phyloP scores from a whole-genome alignment of 148 eudicot species.

The Camellia sinensis region DNA sequence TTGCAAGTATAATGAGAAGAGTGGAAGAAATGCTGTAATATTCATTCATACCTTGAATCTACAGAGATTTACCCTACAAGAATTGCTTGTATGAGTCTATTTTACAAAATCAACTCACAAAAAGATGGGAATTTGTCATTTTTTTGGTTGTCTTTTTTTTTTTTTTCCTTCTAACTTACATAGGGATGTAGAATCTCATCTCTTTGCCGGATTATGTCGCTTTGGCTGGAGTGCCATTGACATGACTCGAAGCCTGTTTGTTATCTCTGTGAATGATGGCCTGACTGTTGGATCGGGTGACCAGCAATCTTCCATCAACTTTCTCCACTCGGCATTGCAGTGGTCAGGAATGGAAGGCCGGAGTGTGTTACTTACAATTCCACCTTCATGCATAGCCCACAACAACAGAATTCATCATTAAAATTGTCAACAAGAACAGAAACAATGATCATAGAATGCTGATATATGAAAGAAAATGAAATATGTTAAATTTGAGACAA shows the following conservation, averaged over 20 bases:
- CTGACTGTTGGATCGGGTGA: conserved; percentile 66
- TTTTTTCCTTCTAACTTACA: not conserved
- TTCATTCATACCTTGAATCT: not conserved
- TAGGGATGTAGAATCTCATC: conserved; percentile 26
- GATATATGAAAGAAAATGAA: not conserved
- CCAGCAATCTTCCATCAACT: conserved; percentile 97
- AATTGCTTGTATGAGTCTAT: not conserved
- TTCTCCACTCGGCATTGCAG: conserved; percentile 87
- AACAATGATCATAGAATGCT: not conserved
- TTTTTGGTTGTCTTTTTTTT: not conserved
- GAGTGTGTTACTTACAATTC: conserved; percentile 78
- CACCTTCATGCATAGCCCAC: conserved; percentile 45
- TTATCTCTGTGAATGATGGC: conserved; percentile 80
- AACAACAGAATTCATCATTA: not conserved
- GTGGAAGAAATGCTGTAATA: not conserved
- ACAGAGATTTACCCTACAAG: not conserved
- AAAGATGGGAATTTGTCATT: not conserved
- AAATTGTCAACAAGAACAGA: not conserved
- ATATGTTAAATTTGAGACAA: not conserved
- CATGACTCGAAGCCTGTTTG: conserved; percentile 66
- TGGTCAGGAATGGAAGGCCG: conserved; percentile 75
- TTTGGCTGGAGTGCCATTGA: conserved; percentile 64
- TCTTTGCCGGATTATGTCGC: conserved; percentile 47
- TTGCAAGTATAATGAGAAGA: not conserved
- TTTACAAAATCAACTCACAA: conserved; percentile 3